A percentile compares a stretch with the other conserved stretches of the same genome.
These are phyloP conservation scores for Botrytis byssoidea DNA, from an alignment of 2,329 filamentous ascomycete genomes.

Conservation along the genomic window DNA sequence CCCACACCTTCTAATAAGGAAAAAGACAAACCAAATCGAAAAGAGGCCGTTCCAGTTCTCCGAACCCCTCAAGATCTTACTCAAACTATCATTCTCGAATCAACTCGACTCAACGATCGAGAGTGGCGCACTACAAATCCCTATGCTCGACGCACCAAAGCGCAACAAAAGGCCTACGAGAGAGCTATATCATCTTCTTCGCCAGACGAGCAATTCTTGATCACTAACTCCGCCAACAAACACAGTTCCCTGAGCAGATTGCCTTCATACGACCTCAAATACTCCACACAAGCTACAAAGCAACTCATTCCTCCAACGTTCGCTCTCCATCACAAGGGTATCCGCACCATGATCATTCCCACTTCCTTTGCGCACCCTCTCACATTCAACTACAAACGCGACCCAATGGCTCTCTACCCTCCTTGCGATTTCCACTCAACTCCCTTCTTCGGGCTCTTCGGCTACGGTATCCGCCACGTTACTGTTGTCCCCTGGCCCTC, in stretches of 20 bases:
- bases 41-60: background rate
- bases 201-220: background rate
- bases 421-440: conserved; percentile 32
- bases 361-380: conserved; percentile 37
- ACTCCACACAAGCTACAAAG: too few relatives aligned
- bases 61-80: conserved; percentile 6
- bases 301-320: background rate
- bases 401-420: conserved; percentile 2
- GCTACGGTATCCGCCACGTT: conserved; percentile 25
- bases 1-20: background rate
- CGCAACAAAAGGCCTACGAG: conserved; percentile 2
- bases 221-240: too few relatives aligned
- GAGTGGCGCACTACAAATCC: conserved; percentile 8
- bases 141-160: background rate
- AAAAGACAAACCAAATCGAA: background rate
- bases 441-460: conserved; percentile 34
- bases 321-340: conserved; percentile 1
- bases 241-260: background rate
- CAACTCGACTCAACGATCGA: conserved; percentile 1
- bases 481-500: conserved; percentile 26
- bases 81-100: conserved; percentile 16
- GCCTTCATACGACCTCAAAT: background rate
- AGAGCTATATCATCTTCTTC: background rate
- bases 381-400: conserved; percentile 32
- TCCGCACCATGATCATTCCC: conserved; percentile 26